These are phyloP conservation scores for Lodderomyces metapsilosis DNA, from an alignment of 1,139 yeast species.

Conservation along the genomic window DNA sequence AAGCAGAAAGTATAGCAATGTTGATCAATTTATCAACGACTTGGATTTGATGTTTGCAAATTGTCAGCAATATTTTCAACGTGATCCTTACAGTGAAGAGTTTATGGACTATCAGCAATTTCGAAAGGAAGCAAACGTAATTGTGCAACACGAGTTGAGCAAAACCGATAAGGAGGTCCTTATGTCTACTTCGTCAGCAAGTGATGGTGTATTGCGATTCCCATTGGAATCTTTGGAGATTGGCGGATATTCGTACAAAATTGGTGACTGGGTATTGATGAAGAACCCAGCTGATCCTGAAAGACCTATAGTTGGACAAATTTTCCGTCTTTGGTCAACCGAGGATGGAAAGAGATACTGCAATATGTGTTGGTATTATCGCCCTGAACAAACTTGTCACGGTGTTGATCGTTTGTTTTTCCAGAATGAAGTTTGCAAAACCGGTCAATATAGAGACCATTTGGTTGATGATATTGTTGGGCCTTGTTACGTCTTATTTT, in stretches of 20 bases:
- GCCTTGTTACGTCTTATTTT: constrained; percentile 91
- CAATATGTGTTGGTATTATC: constrained; percentile 95
- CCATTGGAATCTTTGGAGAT: constrained; percentile 77
- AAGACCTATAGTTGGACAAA: constrained; percentile 91
- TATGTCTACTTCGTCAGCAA: constrained; percentile 60
- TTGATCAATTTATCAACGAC: constrained; percentile 75
- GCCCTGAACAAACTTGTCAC: constrained; percentile 98
- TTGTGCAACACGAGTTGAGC: constrained; percentile 68
- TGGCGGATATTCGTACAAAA: constrained; percentile 69
- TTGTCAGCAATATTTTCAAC: constrained; percentile 60
- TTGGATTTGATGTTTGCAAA: constrained; percentile 73
- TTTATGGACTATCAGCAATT: constrained; percentile 41
- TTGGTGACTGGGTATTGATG: constrained; percentile 94
- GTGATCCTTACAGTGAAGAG: constrained; percentile 61
- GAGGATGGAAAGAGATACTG: constrained; percentile 83
- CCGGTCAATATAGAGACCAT: constrained; percentile 96
- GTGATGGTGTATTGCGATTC: constrained; percentile 57
- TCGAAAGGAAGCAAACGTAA: constrained; percentile 58
- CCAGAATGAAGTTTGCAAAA: constrained; percentile 91
- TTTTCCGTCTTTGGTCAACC: constrained; percentile 87
- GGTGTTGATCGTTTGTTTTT: constrained; percentile 84
- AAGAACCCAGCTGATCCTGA: constrained; percentile 83
- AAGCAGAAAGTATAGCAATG: constrained; percentile 75
- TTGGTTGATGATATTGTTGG: constrained; percentile 84
- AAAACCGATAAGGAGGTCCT: constrained; percentile 82